Percentiles rank a stretch among this genome's conserved stretches.
These are phyloP conservation scores for Psilocybe sp. DNA, from an alignment of 768 basidiomycete genomes.

Conservation along the genomic window DNA sequence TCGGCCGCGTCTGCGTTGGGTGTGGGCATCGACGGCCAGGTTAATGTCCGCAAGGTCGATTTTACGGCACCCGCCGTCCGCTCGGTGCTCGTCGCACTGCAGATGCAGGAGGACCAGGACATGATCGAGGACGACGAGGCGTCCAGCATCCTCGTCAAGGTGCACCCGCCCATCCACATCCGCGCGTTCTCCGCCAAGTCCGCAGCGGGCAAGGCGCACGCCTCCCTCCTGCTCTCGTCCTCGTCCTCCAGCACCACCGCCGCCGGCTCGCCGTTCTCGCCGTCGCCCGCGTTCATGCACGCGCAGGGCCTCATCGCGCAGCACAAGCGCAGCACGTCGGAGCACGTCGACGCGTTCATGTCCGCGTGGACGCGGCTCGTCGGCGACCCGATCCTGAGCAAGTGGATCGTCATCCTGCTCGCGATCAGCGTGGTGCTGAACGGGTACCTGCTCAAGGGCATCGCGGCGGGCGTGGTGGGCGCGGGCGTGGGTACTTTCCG, in stretches of 20 bases:
- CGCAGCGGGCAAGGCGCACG: conserved; percentile 6
- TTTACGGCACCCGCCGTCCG: conserved; percentile 60
- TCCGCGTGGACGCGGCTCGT: conserved; percentile 86
- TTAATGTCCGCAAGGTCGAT: conserved; percentile 60
- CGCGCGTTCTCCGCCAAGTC: conserved; percentile 26
- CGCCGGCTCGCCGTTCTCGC: background rate
- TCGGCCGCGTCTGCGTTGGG: conserved; percentile 5
- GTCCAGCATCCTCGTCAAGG: conserved; percentile 20
- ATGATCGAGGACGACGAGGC: conserved; percentile 5
- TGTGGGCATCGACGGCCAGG: conserved; percentile 11
- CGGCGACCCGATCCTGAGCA: conserved; percentile 89
- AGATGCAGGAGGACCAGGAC: conserved; percentile 18
- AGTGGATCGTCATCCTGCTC: conserved; percentile 91
- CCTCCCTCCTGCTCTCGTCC: background rate
- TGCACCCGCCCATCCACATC: conserved; percentile 20
- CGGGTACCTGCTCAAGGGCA: conserved; percentile 88
- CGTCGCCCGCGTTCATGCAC: conserved; percentile 3
- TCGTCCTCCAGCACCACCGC: too few species aligned
- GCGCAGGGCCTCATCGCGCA: background rate
- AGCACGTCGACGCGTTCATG: conserved; percentile 83
- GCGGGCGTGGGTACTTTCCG: conserved; percentile 21
- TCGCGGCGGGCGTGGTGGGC: conserved; percentile 52
- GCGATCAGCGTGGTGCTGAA: conserved; percentile 87
- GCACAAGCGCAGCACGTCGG: conserved; percentile 27
- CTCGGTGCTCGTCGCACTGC: conserved; percentile 59